phyloP scores from a whole-genome alignment of 768 basidiomycete genomes.

The Podaxis rugospora region DNA sequence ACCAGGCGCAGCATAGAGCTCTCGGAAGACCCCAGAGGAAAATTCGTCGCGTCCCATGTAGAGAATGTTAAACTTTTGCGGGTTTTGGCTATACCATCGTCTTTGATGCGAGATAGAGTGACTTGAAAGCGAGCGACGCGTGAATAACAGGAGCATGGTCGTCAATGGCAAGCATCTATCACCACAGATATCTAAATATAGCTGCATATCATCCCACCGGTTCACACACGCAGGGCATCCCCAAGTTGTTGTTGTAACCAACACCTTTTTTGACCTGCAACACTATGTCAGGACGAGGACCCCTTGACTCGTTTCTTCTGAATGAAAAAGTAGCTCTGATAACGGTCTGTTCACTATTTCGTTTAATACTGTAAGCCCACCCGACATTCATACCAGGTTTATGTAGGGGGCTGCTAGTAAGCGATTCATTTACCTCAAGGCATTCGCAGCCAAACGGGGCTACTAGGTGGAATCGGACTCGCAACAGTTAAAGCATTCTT shows the following conservation, averaged over 20 bases:
- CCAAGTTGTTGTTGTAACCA: too few species aligned
- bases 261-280: not conserved
- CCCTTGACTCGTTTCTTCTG: not conserved
- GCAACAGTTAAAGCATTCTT: slow-evolving; percentile 11
- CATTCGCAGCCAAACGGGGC: not conserved
- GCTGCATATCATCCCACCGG: too few species aligned
- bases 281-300: not conserved
- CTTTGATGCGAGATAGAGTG: not conserved
- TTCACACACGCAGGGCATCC: too few species aligned
- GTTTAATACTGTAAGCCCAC: not conserved
- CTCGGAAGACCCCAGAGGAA: slow-evolving; percentile 68
- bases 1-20: slow-evolving; percentile 65
- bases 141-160: not conserved
- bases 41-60: slow-evolving; percentile 90
- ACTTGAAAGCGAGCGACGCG: not conserved
- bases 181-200: too few species aligned
- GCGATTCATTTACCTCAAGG: not conserved
- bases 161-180: not conserved
- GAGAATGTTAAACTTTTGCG: slow-evolving; percentile 57
- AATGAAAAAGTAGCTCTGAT: slow-evolving; percentile 3
- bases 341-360: not conserved
- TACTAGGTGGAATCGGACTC: slow-evolving; percentile 11
- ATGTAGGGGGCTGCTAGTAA: slow-evolving; percentile 8
- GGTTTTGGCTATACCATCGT: slow-evolving; percentile 1
- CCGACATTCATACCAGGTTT: not conserved